Conservation (phyloP, 257 asterid species). For the Cinchona pubescens region DNA sequence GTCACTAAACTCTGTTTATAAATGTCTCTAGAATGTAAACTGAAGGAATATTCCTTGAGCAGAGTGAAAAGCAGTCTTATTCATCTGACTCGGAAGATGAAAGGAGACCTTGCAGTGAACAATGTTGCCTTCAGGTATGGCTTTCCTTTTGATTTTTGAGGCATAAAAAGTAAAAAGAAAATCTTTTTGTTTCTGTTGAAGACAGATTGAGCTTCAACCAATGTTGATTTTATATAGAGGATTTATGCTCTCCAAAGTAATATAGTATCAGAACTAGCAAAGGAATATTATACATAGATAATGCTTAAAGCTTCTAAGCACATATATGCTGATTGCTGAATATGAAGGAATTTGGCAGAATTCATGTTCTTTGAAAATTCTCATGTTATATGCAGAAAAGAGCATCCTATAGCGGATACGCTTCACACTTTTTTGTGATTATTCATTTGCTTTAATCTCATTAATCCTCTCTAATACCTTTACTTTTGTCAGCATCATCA, state of each 20-base stretch:
- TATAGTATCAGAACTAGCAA: not conserved
- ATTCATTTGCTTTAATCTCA: not conserved
- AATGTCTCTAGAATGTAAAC: constrained; percentile 19
- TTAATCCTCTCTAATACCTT: not conserved
- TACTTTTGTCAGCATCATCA: not conserved
- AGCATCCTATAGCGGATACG: not conserved
- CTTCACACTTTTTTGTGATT: not conserved
- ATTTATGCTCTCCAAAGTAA: not conserved
- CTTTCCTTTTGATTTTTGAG: constrained; percentile 2
- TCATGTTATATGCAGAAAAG: not conserved
- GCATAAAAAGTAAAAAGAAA: not conserved
- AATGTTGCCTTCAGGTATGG: constrained; percentile 79
- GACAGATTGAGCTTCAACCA: not conserved
- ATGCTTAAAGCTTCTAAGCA: not conserved
- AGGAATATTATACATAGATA: not conserved
- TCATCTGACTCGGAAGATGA: constrained; percentile 61
- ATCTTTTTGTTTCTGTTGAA: not conserved
- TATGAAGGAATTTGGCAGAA: not conserved
- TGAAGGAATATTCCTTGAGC: constrained; percentile 30
- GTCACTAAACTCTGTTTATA: constrained; percentile 7
- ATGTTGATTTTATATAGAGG: not conserved
- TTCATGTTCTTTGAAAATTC: not conserved
- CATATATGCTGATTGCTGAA: not conserved
- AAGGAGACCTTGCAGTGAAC: constrained; percentile 74
- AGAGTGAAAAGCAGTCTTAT: constrained; percentile 67